A percentile compares a stretch with the other conserved stretches of the same genome.
These are phyloP conservation scores for Colletotrichum trifolii DNA, from an alignment of 2,329 filamentous ascomycete species.

Conservation along the genomic window DNA sequence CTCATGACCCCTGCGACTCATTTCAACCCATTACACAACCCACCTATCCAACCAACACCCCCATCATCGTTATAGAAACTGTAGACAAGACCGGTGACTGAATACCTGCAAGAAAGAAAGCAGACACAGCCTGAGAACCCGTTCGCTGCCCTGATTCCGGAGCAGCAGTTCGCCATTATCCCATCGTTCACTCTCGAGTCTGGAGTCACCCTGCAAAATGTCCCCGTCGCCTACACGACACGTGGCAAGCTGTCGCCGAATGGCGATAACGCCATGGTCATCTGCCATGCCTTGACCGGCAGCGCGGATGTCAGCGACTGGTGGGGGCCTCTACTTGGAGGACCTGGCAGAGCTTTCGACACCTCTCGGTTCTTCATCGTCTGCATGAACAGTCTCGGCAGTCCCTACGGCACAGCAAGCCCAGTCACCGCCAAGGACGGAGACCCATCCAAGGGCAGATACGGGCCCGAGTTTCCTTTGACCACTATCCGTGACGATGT, in stretches of 20 bases:
- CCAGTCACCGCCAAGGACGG: conserved; percentile 91
- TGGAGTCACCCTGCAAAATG: conserved; percentile 83
- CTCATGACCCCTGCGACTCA: not conserved
- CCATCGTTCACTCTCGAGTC: conserved; percentile 94
- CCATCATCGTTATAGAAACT: not conserved
- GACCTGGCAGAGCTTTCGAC: conserved; percentile 82
- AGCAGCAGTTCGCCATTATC: conserved; percentile 87
- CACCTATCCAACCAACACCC: not conserved
- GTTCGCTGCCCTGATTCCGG: conserved; percentile 84
- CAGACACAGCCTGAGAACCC: conserved; percentile 88
- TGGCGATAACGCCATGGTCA: conserved; percentile 76
- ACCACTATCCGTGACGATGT: conserved; percentile 97
- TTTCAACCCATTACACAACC: not conserved
- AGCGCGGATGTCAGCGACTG: conserved; percentile 88
- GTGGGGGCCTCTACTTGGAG: conserved; percentile 87
- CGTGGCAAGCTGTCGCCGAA: conserved; percentile 69
- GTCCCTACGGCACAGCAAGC: conserved; percentile 88
- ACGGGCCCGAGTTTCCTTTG: conserved; percentile 95
- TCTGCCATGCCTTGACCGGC: conserved; percentile 87
- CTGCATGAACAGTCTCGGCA: conserved; percentile 87
- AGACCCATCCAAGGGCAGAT: conserved; percentile 76
- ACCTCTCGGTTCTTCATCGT: conserved; percentile 86
- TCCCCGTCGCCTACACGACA: conserved; percentile 76
- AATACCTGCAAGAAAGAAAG: conserved; percentile 74
- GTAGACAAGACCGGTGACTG: conserved; percentile 61